Base-by-base conservation (phyloP, 1,139 yeast species). In the Saccharomyces hybrid region DNA sequence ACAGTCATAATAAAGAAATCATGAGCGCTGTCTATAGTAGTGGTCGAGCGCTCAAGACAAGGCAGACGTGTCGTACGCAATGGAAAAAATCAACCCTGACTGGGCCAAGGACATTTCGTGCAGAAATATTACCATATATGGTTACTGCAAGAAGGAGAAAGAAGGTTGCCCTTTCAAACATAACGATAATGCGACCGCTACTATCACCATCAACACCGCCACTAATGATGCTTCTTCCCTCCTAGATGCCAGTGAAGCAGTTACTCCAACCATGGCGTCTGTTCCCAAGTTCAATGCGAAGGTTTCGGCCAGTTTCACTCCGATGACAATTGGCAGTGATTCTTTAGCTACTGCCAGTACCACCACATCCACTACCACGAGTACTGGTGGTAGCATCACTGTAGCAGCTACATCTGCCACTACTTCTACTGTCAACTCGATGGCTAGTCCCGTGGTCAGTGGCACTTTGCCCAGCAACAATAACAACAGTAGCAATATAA, bases 141-240 rank as follows among this genome's bases (percentile, higher is more conserved):
- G 97, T 8, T 88, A 80, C 64, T 90, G 97, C 75, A 88, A 88
- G 70, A 89, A 81, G 72, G 93, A 88, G 62, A 87, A 87, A 63
- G 89, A 88, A 66, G 96, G 97, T 20, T 89, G 97, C 69, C 87
- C 86, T 2, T 89, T 88, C 68, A 83, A 82, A 54, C 97, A 89
- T 57, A 67, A 65, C 47, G 61, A 59, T 47, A 61, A 61, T 31
- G 60, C 27, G 38, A 59, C 46, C 28, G 56, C 60, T 32, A 52
- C 53, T 28, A 20, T 4, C 4, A 20, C 23, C 23, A 20, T 20
- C 23, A 20, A 3, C 4, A 20, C 23, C 23, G 49, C 56, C 7
- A 6, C 14, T 9, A 23, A 26, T 13, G 28, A 41, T 16, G 20
- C 41, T 16, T 16, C 44, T 11, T 3, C 44, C 11, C 44, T 16